phyloP scores from a whole-genome alignment of 202 grass and related monocot species.

The Schoenoplectus triqueter region DNA sequence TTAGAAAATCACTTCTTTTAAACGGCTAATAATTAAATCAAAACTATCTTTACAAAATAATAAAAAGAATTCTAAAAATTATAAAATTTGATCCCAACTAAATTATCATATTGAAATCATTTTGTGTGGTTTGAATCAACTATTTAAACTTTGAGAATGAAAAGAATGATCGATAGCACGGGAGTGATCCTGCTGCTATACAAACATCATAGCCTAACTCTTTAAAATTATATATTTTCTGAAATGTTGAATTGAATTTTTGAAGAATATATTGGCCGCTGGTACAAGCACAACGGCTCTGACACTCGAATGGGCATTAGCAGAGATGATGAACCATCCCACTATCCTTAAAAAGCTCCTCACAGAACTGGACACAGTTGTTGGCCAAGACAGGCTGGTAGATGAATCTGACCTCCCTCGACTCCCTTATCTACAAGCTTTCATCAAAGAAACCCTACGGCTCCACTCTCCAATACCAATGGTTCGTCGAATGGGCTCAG shows the following conservation, averaged over 20 bases:
- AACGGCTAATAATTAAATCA: too few species aligned
- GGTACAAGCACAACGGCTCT: constrained; percentile 73
- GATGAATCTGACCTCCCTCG: constrained; percentile 64
- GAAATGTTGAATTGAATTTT: not conserved
- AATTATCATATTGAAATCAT: too few species aligned
- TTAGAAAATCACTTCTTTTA: too few species aligned
- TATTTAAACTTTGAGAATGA: too few species aligned
- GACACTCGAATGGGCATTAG: constrained; percentile 74
- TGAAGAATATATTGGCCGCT: constrained; percentile 70
- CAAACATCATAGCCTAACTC: too few species aligned
- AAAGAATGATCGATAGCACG: too few species aligned
- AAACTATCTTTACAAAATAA: too few species aligned
- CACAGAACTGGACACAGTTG: constrained; percentile 60
- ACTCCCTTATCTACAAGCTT: constrained; percentile 71
- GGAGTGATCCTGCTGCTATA: too few species aligned
- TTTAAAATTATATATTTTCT: not conserved
- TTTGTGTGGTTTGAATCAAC: too few species aligned
- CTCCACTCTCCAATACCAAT: constrained; percentile 66
- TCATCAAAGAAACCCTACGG: constrained; percentile 75
- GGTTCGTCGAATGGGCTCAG: constrained; percentile 39
- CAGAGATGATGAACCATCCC: constrained; percentile 79
- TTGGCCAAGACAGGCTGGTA: constrained; percentile 51
- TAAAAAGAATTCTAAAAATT: too few species aligned
- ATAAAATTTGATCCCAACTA: too few species aligned
- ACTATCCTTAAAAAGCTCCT: constrained; percentile 43